Evolutionary conservation across 1,284 basidiomycete species (phyloP), one percentile per base, ranked within the genome.

Genomic region (Thecaphora thlaspeos): DNA sequence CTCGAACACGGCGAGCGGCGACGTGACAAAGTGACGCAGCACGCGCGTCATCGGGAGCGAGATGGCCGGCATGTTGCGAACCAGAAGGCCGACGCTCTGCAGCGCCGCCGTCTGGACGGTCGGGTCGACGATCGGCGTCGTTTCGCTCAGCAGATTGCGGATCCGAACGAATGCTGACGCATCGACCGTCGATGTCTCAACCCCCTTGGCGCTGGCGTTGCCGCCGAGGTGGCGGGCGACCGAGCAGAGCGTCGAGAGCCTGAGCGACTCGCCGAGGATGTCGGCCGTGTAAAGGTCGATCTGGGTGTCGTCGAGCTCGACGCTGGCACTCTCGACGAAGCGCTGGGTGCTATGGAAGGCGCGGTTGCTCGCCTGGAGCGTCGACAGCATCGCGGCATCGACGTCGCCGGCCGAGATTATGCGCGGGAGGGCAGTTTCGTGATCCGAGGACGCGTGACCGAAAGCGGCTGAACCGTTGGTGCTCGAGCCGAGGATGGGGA

Each of bases 1-100:
- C 70, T 93, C 88, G 68, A 95, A 91, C 30, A 92, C 88, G 0
- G 89, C 86, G 36, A 94, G 80, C 7, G 92, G 91, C 2, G 88
- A 88, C 10, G 90, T 91, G 23, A 94, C 86, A 66, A 95, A 93
- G 44, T 88, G 87, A 28, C 92, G 86, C 36, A 97, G 82, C 71
- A 92, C 89, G 39, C 82, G 82, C 0, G 88, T 87, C 83, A 93
- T 87, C 11, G 83, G 82, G 2, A 85, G 79, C 1, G 90, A 90
- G 48, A 90, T 85, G 19, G 87, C 84, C 0, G 88, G 87, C 79
- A 91, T 91, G 60, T 88, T 92, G 77, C 87, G 86, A 2, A 93
- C 92, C 30, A 88, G 83, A 26, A 90, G 85, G 18, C 85, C 87
- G 28, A 84, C 86, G 10, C 88, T 85, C 73, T 91, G 89, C 43